Evolutionary conservation across 2,329 filamentous ascomycete species (phyloP), one percentile per base, ranked within the genome.

Genomic region (Microdochium trichocladiopsis): DNA sequence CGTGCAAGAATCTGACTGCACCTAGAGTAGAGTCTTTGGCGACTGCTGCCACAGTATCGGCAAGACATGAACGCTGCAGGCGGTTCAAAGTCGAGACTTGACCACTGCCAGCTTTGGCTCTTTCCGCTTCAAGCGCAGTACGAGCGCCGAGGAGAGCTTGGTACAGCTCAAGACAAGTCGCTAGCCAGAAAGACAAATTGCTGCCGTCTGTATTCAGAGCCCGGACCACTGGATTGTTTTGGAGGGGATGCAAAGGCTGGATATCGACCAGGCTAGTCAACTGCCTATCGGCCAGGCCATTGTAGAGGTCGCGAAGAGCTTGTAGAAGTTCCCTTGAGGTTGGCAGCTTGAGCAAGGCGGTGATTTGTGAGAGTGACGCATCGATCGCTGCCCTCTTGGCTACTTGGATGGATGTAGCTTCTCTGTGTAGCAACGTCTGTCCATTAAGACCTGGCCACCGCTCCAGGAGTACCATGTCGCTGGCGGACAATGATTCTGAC

Each of bases 11-110:
- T 2, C 66, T 65, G 1, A 72, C 73, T 6, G 82, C 70, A 51
- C 73, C 72, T 4, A 77, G 74, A 2, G 83, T 87, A 1, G 82
- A 80, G 57, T 87, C 83, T 55, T 80, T 83, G 0, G 77, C 73
- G 4, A 84, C 76, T 8, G 75, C 73, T 12, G 79, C 73, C 18
- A 84, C 76, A 16, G 76, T 73, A 48, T 74, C 72, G 22, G 75
- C 75, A 4, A 83, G 70, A 36, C 76, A 70, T 2, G 83, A 85
- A 53, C 83, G 73, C 62, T 87, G 81, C 8, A 87, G 69, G 8
- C 83, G 75, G 55, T 77, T 85, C 56, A 86, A 67, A 1, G 72
- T 71, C 6, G 78, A 78, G 4, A 83, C 66, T 50, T 77, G 78
- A 14, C 74, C 69, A 14, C 72, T 66, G 37, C 71, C 70, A 49